Evolutionary conservation across 2,329 filamentous ascomycete species (phyloP).

Genomic region (Beauveria pseudobassiana): DNA sequence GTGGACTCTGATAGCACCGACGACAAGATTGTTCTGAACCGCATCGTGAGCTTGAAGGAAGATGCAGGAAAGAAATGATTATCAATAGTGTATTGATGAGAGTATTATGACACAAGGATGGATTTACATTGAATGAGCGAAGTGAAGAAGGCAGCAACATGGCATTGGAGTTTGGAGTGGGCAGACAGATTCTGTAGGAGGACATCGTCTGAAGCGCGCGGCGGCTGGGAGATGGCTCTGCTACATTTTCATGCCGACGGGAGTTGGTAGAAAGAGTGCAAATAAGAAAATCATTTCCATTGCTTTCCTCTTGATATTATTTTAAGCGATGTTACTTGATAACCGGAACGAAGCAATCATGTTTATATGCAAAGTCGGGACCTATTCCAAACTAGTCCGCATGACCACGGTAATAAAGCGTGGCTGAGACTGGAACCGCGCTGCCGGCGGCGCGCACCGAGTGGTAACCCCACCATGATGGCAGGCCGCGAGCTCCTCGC

Average conservation of each 20-base stretch:
- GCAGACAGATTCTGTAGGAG: too few species aligned
- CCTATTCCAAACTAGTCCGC: background rate
- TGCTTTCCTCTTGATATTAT: background rate
- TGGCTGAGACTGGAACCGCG: background rate
- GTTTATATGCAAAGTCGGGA: too few species aligned
- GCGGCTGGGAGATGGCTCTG: background rate
- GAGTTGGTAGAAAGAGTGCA: background rate
- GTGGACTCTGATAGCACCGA: conserved; percentile 72
- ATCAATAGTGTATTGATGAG: background rate
- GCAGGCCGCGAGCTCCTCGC: background rate
- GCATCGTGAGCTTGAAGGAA: conserved; percentile 88
- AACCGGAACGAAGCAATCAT: too few species aligned
- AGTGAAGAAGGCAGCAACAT: background rate
- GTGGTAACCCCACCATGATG: background rate
- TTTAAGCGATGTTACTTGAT: too few species aligned
- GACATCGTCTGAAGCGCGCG: background rate
- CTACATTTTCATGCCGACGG: background rate
- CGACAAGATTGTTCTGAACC: conserved; percentile 79
- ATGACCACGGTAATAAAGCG: too few species aligned
- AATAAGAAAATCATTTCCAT: background rate
- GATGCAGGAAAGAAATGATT: conserved; percentile 56
- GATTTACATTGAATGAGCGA: background rate
- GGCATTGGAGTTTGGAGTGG: background rate
- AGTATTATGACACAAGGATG: too few species aligned
- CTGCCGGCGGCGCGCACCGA: conserved; percentile 10